Evolutionary conservation across 2,329 filamentous ascomycete species (phyloP).

Genomic region (Botrytis fabae): DNA sequence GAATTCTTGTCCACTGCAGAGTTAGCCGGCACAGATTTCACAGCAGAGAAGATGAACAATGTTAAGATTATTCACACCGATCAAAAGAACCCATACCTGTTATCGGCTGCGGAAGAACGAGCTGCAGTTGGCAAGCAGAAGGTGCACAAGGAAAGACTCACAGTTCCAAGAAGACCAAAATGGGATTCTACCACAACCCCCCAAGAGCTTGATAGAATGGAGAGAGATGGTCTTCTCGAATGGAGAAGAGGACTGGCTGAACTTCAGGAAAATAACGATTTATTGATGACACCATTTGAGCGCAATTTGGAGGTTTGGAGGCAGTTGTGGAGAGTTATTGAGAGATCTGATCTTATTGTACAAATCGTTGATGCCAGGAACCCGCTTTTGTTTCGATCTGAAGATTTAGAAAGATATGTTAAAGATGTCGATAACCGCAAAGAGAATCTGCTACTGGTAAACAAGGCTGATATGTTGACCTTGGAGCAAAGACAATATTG

Average conservation of each 20-base stretch:
- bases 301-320: constrained; percentile 97
- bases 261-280: constrained; percentile 87
- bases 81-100: constrained; percentile 90
- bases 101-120: constrained; percentile 82
- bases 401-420: constrained; percentile 91
- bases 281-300: constrained; percentile 97
- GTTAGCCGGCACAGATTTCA: constrained; percentile 97
- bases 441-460: constrained; percentile 88
- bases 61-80: constrained; percentile 98
- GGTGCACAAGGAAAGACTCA: constrained; percentile 74
- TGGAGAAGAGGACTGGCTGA: constrained; percentile 92
- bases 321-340: constrained; percentile 96
- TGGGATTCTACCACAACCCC: constrained; percentile 88
- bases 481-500: constrained; percentile 75
- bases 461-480: constrained; percentile 99
- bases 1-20: constrained; percentile 96
- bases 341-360: constrained; percentile 90
- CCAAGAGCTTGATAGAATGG: constrained; percentile 73
- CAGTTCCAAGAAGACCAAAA: constrained; percentile 82
- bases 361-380: constrained; percentile 98
- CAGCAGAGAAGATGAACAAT: constrained; percentile 97
- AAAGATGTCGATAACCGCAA: constrained; percentile 88
- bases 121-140: constrained; percentile 77
- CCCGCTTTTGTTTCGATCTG: constrained; percentile 88
- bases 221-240: constrained; percentile 77